Percentiles rank a stretch among this genome's conserved stretches.
Conservation (phyloP, 108 stramenopile genomes). For the Skeletonema menzelii region DNA sequence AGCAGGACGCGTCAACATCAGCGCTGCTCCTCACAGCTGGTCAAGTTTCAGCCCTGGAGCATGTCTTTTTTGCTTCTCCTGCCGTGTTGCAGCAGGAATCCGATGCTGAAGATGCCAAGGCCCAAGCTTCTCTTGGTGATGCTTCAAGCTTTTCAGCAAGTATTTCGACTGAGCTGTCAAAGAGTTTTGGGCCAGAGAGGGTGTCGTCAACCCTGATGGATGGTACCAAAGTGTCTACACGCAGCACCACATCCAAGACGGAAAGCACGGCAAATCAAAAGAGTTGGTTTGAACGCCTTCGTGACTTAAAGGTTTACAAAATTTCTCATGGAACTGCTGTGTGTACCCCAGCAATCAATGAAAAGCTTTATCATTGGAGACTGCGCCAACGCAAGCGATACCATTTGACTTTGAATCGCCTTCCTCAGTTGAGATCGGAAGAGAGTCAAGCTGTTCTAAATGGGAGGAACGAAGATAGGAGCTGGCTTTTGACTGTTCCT, state of each 20-base stretch:
- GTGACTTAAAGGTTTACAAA: conserved; percentile 33
- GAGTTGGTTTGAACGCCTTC: conserved; percentile 39
- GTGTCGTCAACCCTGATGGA: background rate
- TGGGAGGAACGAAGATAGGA: conserved; percentile 7
- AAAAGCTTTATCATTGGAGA: conserved; percentile 41
- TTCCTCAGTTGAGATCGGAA: conserved; percentile 21
- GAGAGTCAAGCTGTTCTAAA: background rate
- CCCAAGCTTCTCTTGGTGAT: conserved; percentile 12
- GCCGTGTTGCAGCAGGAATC: conserved; percentile 15
- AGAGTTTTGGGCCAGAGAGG: background rate
- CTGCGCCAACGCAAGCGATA: conserved; percentile 41
- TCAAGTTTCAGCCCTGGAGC: conserved; percentile 28
- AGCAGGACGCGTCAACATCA: conserved; percentile 20
- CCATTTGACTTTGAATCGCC: conserved; percentile 35
- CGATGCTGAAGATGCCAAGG: conserved; percentile 1
- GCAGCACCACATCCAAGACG: background rate
- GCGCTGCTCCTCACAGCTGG: conserved; percentile 34
- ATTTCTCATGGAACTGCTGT: conserved; percentile 33
- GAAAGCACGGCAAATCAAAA: conserved; percentile 4
- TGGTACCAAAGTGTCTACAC: background rate
- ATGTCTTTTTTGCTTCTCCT: conserved; percentile 28
- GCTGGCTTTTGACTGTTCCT: conserved; percentile 35
- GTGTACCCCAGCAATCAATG: conserved; percentile 16
- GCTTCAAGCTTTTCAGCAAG: background rate
- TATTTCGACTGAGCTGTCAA: background rate